phyloP scores from a whole-genome alignment of 441 rosid species.

The Isatis lusitanica region DNA sequence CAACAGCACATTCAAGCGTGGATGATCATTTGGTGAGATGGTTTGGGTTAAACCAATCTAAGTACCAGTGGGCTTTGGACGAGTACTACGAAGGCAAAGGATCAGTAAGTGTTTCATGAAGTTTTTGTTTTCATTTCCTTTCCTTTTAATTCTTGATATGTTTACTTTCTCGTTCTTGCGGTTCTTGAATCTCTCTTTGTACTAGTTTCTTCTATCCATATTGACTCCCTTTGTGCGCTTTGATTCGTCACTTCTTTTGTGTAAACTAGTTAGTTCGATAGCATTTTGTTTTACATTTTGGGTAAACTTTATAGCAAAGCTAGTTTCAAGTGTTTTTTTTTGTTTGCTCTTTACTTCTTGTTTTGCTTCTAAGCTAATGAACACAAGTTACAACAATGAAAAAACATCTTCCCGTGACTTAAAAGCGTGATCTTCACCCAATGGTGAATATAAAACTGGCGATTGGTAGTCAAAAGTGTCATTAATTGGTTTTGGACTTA shows the following conservation, averaged over 20 bases:
- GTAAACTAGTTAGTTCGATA: neutral
- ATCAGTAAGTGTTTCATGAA: slow-evolving; percentile 47
- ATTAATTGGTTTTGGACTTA: slow-evolving; percentile 7
- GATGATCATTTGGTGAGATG: slow-evolving; percentile 96
- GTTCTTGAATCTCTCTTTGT: neutral
- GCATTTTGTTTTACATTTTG: slow-evolving; percentile 1
- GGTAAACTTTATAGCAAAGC: slow-evolving; percentile 25
- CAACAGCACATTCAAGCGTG: slow-evolving; percentile 93
- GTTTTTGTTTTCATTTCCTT: neutral
- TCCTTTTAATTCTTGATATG: neutral
- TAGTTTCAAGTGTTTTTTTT: neutral
- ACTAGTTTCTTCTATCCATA: neutral
- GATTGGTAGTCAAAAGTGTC: neutral
- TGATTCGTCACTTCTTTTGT: neutral
- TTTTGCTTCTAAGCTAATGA: slow-evolving; percentile 18
- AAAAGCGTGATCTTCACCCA: neutral
- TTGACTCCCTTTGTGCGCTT: neutral
- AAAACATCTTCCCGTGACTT: neutral
- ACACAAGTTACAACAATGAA: neutral
- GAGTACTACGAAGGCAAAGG: slow-evolving; percentile 73
- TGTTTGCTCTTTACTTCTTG: slow-evolving; percentile 4
- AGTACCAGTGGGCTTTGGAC: slow-evolving; percentile 68
- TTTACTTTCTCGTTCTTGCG: neutral
- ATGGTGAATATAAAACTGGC: neutral
- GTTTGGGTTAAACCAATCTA: slow-evolving; percentile 97